These are phyloP conservation scores for Citrus inodora DNA, from an alignment of 345 rosid genomes.

Conservation along the genomic window DNA sequence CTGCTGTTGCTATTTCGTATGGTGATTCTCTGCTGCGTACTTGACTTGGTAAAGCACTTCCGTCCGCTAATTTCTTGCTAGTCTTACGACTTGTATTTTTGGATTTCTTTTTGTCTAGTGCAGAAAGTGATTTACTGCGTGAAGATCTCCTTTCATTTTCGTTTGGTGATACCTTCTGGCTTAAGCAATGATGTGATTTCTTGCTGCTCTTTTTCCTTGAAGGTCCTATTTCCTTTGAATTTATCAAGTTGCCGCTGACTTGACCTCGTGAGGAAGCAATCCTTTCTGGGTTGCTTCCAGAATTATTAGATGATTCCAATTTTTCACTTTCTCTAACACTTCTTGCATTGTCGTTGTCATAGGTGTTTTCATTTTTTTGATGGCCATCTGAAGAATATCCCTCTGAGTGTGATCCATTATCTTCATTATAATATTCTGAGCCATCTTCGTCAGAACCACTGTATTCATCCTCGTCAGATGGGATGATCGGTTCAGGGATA, in stretches of 20 bases:
- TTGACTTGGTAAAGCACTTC: not conserved
- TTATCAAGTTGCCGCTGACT: not conserved
- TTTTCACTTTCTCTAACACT: too few relatives aligned
- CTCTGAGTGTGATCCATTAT: not conserved
- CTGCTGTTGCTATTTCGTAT: not conserved
- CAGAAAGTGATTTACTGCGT: conserved; percentile 1
- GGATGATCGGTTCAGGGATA: conserved; percentile 16
- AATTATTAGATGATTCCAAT: not conserved
- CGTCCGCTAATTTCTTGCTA: not conserved
- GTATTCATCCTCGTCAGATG: not conserved
- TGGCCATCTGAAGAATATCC: not conserved
- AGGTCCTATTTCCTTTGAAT: not conserved
- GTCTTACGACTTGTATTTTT: not conserved
- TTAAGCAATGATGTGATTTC: not conserved
- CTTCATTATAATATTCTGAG: not conserved
- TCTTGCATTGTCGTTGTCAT: not conserved
- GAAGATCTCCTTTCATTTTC: not conserved
- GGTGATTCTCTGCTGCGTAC: not conserved
- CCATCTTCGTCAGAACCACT: not conserved
- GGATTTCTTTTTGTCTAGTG: not conserved
- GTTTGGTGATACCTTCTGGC: too few relatives aligned
- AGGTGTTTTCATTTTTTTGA: too few relatives aligned
- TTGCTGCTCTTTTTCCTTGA: conserved; percentile 5
- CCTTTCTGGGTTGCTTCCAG: not conserved
- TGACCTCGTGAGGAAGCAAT: not conserved